phyloP scores from a whole-genome alignment of 352 stramenopile species.

The Pythium apleroticum region DNA sequence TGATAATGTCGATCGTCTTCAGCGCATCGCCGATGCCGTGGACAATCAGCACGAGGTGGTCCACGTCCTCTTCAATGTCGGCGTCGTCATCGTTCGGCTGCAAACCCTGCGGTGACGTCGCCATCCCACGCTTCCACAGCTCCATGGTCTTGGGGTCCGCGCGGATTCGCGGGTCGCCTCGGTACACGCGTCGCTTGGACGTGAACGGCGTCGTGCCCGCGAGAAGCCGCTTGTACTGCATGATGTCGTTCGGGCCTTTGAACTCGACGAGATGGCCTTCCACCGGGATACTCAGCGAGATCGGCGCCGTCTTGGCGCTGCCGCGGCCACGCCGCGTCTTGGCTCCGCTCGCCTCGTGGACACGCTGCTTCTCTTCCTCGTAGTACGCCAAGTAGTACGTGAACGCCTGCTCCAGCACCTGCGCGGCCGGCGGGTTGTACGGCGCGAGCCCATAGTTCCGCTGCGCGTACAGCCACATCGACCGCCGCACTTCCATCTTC shows the following conservation, averaged over 20 bases:
- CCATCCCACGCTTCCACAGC: slow-evolving; percentile 60
- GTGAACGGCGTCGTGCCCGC: slow-evolving; percentile 79
- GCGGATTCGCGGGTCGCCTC: slow-evolving; percentile 70
- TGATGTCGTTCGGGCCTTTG: slow-evolving; percentile 73
- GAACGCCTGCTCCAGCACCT: slow-evolving; percentile 58
- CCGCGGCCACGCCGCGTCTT: background rate
- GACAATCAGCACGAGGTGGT: slow-evolving; percentile 87
- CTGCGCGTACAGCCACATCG: slow-evolving; percentile 77
- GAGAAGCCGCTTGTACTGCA: slow-evolving; percentile 79
- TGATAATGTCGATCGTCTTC: slow-evolving; percentile 85
- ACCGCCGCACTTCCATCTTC: slow-evolving; percentile 65
- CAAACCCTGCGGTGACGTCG: slow-evolving; percentile 18
- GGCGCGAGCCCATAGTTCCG: slow-evolving; percentile 80
- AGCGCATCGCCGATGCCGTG: slow-evolving; percentile 89
- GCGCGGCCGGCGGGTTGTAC: slow-evolving; percentile 59
- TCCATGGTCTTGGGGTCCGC: slow-evolving; percentile 52
- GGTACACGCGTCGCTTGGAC: slow-evolving; percentile 77
- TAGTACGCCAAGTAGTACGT: slow-evolving; percentile 77
- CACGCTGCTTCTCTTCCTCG: slow-evolving; percentile 55
- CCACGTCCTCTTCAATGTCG: slow-evolving; percentile 76
- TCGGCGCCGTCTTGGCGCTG: background rate
- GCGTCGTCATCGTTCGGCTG: slow-evolving; percentile 48
- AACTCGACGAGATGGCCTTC: slow-evolving; percentile 84
- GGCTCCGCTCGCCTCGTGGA: slow-evolving; percentile 40
- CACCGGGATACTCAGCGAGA: slow-evolving; percentile 62